phyloP scores from a whole-genome alignment of 139 green algal genomes.

The Choricystis sp. region DNA sequence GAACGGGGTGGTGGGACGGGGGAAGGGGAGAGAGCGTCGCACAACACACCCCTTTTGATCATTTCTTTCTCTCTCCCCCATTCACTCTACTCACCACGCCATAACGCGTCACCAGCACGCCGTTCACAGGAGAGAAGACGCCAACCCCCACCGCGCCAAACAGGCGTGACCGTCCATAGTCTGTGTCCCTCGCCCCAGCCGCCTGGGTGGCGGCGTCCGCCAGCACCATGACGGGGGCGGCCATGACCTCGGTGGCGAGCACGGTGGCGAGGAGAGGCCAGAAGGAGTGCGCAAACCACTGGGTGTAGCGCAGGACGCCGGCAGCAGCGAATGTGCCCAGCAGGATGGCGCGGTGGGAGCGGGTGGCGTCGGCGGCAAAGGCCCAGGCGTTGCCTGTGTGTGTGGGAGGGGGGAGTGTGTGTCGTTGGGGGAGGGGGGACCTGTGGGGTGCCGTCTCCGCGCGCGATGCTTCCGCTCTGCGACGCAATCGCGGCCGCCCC shows the following conservation, averaged over 20 bases:
- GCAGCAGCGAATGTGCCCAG: not conserved
- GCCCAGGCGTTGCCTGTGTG: not conserved
- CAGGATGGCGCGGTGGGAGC: not conserved
- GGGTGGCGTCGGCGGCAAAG: not conserved
- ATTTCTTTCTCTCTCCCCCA: too few species aligned
- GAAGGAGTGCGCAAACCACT: not conserved
- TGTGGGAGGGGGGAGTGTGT: not conserved
- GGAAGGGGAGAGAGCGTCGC: too few species aligned
- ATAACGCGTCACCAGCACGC: not conserved
- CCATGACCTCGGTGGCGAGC: not conserved
- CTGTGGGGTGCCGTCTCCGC: too few species aligned
- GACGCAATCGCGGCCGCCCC: too few species aligned
- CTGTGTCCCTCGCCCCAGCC: not conserved
- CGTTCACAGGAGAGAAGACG: constrained; percentile 7
- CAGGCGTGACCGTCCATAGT: constrained; percentile 15
- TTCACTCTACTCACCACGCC: too few species aligned
- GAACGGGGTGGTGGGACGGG: too few species aligned
- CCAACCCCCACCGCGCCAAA: constrained; percentile 26
- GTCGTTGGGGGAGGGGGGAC: not conserved
- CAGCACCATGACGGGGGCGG: not conserved
- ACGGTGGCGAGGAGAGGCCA: not conserved
- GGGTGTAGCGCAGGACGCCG: not conserved
- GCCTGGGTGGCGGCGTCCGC: not conserved
- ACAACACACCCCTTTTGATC: too few species aligned
- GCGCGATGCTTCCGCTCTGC: too few species aligned